Evolutionary conservation across 106 monocot genomes (phyloP).

Genomic region (Chionographis japonica): DNA sequence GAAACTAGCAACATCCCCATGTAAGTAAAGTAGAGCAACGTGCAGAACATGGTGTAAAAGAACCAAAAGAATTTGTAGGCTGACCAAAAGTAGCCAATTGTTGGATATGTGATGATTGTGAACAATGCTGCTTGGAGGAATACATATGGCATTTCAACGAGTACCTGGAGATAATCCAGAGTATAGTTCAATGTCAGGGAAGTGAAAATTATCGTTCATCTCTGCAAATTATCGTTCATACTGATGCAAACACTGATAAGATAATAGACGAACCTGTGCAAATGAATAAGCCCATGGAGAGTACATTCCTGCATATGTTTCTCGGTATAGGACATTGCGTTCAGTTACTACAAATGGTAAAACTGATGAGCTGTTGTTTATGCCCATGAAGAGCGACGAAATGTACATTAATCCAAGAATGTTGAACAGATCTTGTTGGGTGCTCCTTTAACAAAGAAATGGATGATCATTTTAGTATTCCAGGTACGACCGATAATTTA

Average conservation of each 20-base stretch:
- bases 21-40: slow-evolving; percentile 46
- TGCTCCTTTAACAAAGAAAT: slow-evolving; percentile 32
- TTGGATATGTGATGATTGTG: slow-evolving; percentile 44
- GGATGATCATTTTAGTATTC: not conserved
- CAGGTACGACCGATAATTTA: not conserved
- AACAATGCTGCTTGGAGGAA: slow-evolving; percentile 37
- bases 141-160: slow-evolving; percentile 55
- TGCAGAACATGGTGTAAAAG: slow-evolving; percentile 43
- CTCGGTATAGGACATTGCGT: slow-evolving; percentile 52
- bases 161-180: slow-evolving; percentile 33
- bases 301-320: slow-evolving; percentile 80
- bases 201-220: not conserved
- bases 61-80: slow-evolving; percentile 59
- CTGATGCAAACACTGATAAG: not conserved
- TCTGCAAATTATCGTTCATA: not conserved
- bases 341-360: slow-evolving; percentile 44
- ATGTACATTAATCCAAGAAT: slow-evolving; percentile 52
- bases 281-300: slow-evolving; percentile 64
- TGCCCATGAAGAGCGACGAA: slow-evolving; percentile 19
- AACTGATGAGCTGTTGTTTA: slow-evolving; percentile 34
- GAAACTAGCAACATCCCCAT: slow-evolving; percentile 55
- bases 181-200: not conserved
- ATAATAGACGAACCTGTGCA: slow-evolving; percentile 44
- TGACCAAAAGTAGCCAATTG: slow-evolving; percentile 50
- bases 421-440: slow-evolving; percentile 63